phyloP scores from a whole-genome alignment of 176 grass and related monocot species.

The Zoysia pacifica region DNA sequence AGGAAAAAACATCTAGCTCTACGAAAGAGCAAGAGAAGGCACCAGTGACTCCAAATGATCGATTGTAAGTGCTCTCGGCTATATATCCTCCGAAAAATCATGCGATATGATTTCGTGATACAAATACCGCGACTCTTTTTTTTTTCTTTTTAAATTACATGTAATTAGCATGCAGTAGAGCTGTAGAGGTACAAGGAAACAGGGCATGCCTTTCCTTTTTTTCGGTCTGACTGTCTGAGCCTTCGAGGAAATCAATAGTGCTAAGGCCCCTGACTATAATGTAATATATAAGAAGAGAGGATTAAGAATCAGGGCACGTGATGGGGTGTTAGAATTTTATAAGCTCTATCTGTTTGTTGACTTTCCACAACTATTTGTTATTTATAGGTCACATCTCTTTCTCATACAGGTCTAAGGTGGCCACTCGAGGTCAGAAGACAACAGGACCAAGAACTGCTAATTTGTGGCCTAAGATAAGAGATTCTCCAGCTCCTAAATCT shows the following conservation, averaged over 20 bases:
- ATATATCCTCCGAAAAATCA: neutral
- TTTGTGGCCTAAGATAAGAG: constrained; percentile 62
- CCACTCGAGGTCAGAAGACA: constrained; percentile 55
- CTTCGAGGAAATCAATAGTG: too few species aligned
- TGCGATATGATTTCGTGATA: constrained; percentile 13
- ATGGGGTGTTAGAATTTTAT: neutral
- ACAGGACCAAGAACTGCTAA: constrained; percentile 44
- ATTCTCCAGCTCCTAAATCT: constrained; percentile 62
- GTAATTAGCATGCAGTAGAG: constrained; percentile 6
- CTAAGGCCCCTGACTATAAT: too few species aligned
- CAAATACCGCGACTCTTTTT: neutral
- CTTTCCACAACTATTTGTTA: neutral
- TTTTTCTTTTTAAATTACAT: constrained; percentile 9
- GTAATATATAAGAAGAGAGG: too few species aligned
- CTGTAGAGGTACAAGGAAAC: too few species aligned
- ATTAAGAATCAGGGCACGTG: neutral
- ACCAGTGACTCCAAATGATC: constrained; percentile 41
- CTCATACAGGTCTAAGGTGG: constrained; percentile 51
- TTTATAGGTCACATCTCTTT: neutral
- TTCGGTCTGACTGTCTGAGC: too few species aligned
- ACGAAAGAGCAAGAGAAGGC: constrained; percentile 44
- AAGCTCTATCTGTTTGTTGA: neutral
- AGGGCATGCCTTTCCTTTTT: too few species aligned
- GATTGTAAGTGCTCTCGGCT: constrained; percentile 44
- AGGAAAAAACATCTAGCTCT: constrained; percentile 43